Percentiles rank a stretch among this genome's conserved stretches.
These are phyloP conservation scores for Simplicillium sp. DNA, from an alignment of 2,329 filamentous ascomycete genomes.

Conservation along the genomic window DNA sequence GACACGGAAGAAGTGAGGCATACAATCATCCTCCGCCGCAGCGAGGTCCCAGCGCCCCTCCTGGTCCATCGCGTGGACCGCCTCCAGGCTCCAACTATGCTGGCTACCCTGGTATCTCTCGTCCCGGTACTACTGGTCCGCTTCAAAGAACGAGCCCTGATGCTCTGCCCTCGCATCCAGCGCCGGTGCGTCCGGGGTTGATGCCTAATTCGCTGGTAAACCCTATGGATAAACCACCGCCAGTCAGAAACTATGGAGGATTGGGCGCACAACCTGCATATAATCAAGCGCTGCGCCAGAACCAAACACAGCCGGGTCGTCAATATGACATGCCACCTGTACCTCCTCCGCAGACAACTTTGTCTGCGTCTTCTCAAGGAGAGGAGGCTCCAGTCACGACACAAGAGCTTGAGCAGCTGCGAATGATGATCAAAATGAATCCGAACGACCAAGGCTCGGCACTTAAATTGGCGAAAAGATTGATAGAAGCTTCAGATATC, in stretches of 20 bases:
- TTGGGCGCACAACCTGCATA: slow-evolving; percentile 28
- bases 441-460: slow-evolving; percentile 63
- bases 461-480: slow-evolving; percentile 67
- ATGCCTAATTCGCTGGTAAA: slow-evolving; percentile 50
- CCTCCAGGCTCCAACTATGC: slow-evolving; percentile 13
- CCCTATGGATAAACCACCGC: slow-evolving; percentile 46
- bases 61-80: slow-evolving; percentile 11
- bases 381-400: slow-evolving; percentile 54
- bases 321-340: slow-evolving; percentile 6
- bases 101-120: slow-evolving; percentile 9
- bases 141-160: slow-evolving; percentile 28
- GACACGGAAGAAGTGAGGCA: slow-evolving; percentile 14
- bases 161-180: slow-evolving; percentile 48
- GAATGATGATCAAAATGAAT: slow-evolving; percentile 59
- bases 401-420: slow-evolving; percentile 68
- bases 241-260: slow-evolving; percentile 45
- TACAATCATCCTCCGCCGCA: slow-evolving; percentile 16
- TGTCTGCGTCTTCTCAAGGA: slow-evolving; percentile 14
- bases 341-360: slow-evolving; percentile 7
- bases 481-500: slow-evolving; percentile 75
- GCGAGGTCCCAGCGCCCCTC: slow-evolving; percentile 22
- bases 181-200: slow-evolving; percentile 53
- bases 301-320: slow-evolving; percentile 19
- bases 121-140: slow-evolving; percentile 15
- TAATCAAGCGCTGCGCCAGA: slow-evolving; percentile 19